Conservation (phyloP, 768 basidiomycete genomes). For the Xerocomus brunneocitrinus region DNA sequence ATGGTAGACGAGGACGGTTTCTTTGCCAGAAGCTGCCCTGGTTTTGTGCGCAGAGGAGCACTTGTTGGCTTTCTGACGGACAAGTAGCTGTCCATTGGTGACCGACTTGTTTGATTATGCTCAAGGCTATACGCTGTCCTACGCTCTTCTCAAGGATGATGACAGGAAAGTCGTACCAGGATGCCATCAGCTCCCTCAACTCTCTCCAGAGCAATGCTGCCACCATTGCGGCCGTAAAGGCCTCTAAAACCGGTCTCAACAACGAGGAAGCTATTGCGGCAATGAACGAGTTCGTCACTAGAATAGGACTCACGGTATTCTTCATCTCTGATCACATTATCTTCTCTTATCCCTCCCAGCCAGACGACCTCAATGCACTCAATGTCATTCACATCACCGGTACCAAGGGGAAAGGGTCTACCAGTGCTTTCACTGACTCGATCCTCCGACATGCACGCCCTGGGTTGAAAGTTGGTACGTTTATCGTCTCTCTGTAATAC, state of each 20-base stretch:
- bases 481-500: background rate
- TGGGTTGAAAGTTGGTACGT: slow-evolving; percentile 75
- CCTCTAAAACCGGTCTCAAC: slow-evolving; percentile 51
- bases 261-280: slow-evolving; percentile 67
- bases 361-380: slow-evolving; percentile 75
- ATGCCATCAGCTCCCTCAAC: slow-evolving; percentile 72
- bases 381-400: slow-evolving; percentile 97
- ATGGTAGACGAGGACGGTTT: slow-evolving; percentile 41
- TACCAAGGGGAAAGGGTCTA: slow-evolving; percentile 98
- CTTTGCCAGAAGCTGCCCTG: slow-evolving; percentile 8
- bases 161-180: slow-evolving; percentile 56
- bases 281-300: slow-evolving; percentile 82
- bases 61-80: slow-evolving; percentile 19
- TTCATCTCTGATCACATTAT: background rate
- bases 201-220: slow-evolving; percentile 90
- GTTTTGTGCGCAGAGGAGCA: too few species aligned
- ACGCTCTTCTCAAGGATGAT: slow-evolving; percentile 36
- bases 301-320: slow-evolving; percentile 83
- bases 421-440: slow-evolving; percentile 88
- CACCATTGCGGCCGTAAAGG: slow-evolving; percentile 78
- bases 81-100: slow-evolving; percentile 26
- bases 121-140: slow-evolving; percentile 2
- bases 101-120: background rate
- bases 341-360: slow-evolving; percentile 40
- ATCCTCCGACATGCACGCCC: slow-evolving; percentile 75